These are phyloP conservation scores for Inonotus hispidus DNA, from an alignment of 1,284 basidiomycete species.

Conservation along the genomic window DNA sequence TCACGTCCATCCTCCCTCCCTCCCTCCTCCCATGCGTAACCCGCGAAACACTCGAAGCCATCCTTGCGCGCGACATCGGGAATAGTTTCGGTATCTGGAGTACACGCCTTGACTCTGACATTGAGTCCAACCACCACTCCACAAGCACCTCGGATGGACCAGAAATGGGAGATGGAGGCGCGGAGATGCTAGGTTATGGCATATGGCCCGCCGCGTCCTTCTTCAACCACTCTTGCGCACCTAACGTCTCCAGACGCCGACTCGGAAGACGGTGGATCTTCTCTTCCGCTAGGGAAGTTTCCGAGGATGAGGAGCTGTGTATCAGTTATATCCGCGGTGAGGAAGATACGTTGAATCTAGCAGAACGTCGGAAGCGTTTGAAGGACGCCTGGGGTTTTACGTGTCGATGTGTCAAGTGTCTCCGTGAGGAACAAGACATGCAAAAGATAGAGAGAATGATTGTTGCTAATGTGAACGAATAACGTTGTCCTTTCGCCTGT, in stretches of 20 bases:
- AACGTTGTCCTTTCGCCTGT: too few species aligned
- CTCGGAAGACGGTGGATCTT: slow-evolving; percentile 21
- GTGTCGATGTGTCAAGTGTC: slow-evolving; percentile 20
- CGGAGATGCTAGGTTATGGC: slow-evolving; percentile 25
- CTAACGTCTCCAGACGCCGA: slow-evolving; percentile 17
- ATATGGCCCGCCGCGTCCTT: slow-evolving; percentile 23
- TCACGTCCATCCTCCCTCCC: slow-evolving; percentile 19
- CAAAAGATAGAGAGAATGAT: background rate
- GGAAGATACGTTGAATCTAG: slow-evolving; percentile 12
- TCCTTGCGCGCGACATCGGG: slow-evolving; percentile 20
- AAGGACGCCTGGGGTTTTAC: slow-evolving; percentile 21
- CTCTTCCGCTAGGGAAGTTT: slow-evolving; percentile 9
- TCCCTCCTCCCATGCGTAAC: slow-evolving; percentile 6
- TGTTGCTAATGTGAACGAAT: background rate
- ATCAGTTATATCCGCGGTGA: slow-evolving; percentile 23
- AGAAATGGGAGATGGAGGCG: slow-evolving; percentile 7
- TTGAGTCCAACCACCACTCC: background rate
- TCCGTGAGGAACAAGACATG: background rate
- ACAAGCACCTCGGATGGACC: too few species aligned
- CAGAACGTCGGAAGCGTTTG: slow-evolving; percentile 18
- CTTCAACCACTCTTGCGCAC: slow-evolving; percentile 25
- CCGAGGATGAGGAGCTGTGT: slow-evolving; percentile 19
- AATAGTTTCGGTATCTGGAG: slow-evolving; percentile 25
- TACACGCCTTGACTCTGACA: background rate
- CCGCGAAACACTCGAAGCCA: slow-evolving; percentile 14